These are phyloP conservation scores for Schizochytrium sp. DNA, from an alignment of 108 stramenopile species.

Conservation along the genomic window DNA sequence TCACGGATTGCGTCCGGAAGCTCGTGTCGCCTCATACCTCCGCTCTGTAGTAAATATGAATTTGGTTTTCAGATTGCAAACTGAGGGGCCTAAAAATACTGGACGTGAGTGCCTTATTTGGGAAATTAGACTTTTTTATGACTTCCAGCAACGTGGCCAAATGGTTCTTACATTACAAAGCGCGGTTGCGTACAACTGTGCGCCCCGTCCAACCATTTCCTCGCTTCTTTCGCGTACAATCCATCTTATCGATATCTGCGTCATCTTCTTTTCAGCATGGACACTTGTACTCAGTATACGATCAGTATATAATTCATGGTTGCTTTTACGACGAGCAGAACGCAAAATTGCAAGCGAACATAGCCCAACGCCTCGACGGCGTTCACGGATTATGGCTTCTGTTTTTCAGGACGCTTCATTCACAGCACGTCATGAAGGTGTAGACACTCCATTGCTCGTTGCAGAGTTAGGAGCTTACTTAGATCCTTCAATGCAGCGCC, in stretches of 20 bases:
- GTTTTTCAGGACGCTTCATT: neutral
- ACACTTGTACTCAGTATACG: conserved; percentile 4
- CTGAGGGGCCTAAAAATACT: neutral
- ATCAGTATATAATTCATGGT: conserved; percentile 4
- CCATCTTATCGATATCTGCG: neutral
- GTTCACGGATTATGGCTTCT: neutral
- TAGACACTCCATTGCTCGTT: conserved; percentile 4
- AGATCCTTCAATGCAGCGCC: neutral
- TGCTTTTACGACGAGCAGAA: conserved; percentile 2
- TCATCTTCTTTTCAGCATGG: neutral
- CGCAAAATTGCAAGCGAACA: neutral
- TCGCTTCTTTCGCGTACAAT: neutral
- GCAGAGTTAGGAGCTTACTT: neutral
- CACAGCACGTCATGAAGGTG: neutral
- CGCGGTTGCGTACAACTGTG: neutral
- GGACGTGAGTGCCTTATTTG: conserved; percentile 54
- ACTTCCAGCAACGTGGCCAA: conserved; percentile 52
- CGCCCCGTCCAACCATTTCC: neutral
- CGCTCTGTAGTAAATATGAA: conserved; percentile 35
- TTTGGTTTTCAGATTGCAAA: neutral
- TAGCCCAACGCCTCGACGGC: neutral
- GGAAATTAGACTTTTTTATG: conserved; percentile 25
- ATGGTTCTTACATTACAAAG: neutral
- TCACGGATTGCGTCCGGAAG: neutral
- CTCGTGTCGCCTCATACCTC: neutral